Evolutionary conservation across 768 basidiomycete genomes (phyloP).

Genomic region (Tylopilus intermedius): DNA sequence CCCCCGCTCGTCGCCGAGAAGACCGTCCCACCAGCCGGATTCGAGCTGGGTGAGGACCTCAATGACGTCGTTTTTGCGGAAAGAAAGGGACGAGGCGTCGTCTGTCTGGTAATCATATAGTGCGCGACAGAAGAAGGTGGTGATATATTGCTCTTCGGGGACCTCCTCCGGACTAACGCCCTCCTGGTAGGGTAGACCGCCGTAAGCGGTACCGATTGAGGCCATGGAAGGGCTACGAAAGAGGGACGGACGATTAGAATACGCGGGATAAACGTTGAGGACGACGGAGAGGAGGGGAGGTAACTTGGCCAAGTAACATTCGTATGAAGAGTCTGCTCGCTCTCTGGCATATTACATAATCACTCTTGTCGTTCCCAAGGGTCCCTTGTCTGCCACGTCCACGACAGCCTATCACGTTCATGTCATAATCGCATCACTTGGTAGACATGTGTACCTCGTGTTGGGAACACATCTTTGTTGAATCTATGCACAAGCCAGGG

Average conservation of each 20-base stretch:
- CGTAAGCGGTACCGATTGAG: slow-evolving; percentile 22
- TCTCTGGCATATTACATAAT: slow-evolving; percentile 25
- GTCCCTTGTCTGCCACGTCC: slow-evolving; percentile 5
- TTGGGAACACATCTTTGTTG: neutral
- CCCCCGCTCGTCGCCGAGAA: slow-evolving; percentile 83
- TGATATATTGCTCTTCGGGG: slow-evolving; percentile 55
- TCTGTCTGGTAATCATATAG: slow-evolving; percentile 88
- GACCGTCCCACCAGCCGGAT: slow-evolving; percentile 98
- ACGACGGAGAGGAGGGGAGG: slow-evolving; percentile 8
- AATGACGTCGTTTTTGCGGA: slow-evolving; percentile 82
- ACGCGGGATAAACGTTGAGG: slow-evolving; percentile 3
- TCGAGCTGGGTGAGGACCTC: slow-evolving; percentile 89
- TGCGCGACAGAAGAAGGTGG: slow-evolving; percentile 83
- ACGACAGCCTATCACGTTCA: neutral
- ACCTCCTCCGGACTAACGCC: slow-evolving; percentile 26
- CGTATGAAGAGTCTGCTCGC: slow-evolving; percentile 11
- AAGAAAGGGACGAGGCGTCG: slow-evolving; percentile 85
- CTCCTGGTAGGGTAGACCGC: slow-evolving; percentile 16
- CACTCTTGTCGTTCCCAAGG: neutral
- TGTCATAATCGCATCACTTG: neutral
- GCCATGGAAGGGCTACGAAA: slow-evolving; percentile 21
- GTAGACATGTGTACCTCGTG: neutral
- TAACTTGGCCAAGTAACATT: slow-evolving; percentile 15
- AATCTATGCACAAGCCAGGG: neutral
- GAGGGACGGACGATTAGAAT: neutral